Percentiles rank a stretch among this genome's conserved stretches.
Evolutionary conservation across 495 filamentous ascomycete species (phyloP).

Genomic region (Talaromyces proteolyticus): DNA sequence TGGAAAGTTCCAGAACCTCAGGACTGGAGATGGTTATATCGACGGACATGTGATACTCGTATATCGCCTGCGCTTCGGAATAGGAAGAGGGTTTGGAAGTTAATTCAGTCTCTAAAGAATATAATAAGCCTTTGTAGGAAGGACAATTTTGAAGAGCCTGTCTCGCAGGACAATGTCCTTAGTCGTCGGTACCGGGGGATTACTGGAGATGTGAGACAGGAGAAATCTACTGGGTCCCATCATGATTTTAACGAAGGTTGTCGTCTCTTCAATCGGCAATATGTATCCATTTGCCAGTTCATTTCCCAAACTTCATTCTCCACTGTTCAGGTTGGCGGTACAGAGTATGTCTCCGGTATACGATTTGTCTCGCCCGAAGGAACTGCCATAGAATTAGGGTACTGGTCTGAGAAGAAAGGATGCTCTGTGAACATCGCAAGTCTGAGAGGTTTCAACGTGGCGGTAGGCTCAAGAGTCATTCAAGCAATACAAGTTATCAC

Average conservation of each 20-base stretch:
- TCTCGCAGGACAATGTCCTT: not conserved
- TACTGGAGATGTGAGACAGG: not conserved
- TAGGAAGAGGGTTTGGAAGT: conserved; percentile 4
- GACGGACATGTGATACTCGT: not conserved
- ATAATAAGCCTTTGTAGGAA: not conserved
- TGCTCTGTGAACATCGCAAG: not conserved
- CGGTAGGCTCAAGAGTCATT: not conserved
- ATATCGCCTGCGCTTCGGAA: not conserved
- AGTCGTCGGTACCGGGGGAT: not conserved
- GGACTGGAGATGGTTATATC: conserved; percentile 2
- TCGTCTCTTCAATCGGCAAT: conserved; percentile 2
- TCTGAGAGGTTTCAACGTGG: not conserved
- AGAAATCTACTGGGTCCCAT: not conserved
- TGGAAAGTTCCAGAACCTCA: not conserved
- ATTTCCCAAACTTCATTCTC: not conserved
- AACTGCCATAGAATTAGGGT: not conserved
- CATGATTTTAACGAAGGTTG: conserved; percentile 1
- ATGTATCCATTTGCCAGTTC: not conserved
- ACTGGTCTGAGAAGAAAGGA: not conserved
- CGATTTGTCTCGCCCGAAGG: not conserved
- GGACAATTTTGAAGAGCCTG: not conserved
- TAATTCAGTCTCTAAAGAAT: not conserved
- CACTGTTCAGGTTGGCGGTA: not conserved
- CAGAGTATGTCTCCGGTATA: conserved; percentile 1
- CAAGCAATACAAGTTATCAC: conserved; percentile 2